Base-by-base conservation (phyloP, 306 rosid genomes). In the Corylus americana region DNA sequence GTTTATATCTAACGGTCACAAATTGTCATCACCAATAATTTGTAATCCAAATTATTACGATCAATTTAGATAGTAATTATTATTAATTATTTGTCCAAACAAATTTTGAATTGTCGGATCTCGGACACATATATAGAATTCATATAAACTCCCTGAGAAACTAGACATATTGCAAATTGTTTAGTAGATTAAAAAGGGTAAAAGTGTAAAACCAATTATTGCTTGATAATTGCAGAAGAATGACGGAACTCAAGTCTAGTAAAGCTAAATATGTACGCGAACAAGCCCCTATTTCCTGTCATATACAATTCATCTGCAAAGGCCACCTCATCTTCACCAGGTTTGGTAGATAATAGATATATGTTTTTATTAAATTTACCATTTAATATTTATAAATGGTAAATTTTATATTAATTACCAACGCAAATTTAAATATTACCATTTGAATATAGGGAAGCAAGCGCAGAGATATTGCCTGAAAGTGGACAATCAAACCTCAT, bases 231-330 rank as follows among this genome's bases (percentile, higher is more conserved):
- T 79, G 81, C 81, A 88, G 91, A 86, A 86, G 27, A 81, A 74
- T 88, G 91, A 73, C 54, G 70, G 86, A 81, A 49, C 71, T 88
- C 55, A 86, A n/a, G 66, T 88, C 91, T 18, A 78, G 47, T 84
- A 88, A 88, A 82, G 88, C 89, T 62, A 75, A 70, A 58, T 86
- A 81, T 7, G 86, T 88, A 18, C 78, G 85, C 42, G 55, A 79
- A 51, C 79, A 81, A 7, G 91, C 91, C 58, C 85, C 86, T 27
- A 55, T 35, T 73, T 83, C 49, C 25, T 86, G 91, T 81, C 88
- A 66, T 66, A 86, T 88, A 47, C 85, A 86, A 53, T 88, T 88
- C 77, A 77, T 83, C 80, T 88, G 91, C 85, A 88, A 86, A 81
- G 89, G 86, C 51, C 55, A 75, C 77, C 91, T 79, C 53, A 83